Evolutionary conservation across 495 filamentous ascomycete genomes (phyloP).

Genomic region (Neurospora sp.): DNA sequence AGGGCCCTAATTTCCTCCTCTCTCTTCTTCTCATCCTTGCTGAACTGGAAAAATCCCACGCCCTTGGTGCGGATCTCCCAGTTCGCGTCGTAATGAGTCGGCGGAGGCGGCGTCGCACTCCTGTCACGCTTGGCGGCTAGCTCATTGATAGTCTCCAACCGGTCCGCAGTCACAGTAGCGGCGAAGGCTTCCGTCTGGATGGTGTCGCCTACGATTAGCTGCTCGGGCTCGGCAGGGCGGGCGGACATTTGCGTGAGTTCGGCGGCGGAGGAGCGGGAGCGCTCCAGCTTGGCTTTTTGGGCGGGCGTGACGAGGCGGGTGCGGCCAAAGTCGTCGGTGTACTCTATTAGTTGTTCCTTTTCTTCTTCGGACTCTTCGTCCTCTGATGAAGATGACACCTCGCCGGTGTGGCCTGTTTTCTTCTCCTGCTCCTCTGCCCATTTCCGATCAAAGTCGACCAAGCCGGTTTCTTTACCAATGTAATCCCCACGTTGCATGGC

Average conservation of each 20-base stretch:
- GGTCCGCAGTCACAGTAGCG: constrained; percentile 43
- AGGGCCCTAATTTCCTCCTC: constrained; percentile 67
- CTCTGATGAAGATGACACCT: constrained; percentile 28
- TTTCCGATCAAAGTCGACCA: constrained; percentile 91
- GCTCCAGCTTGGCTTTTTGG: constrained; percentile 48
- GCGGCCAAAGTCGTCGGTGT: constrained; percentile 84
- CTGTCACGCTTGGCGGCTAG: constrained; percentile 66
- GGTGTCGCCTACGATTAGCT: constrained; percentile 74
- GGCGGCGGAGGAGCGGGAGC: constrained; percentile 32
- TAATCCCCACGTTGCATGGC: constrained; percentile 70
- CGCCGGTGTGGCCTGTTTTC: constrained; percentile 20
- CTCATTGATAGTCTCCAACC: constrained; percentile 47
- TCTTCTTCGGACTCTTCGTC: constrained; percentile 30
- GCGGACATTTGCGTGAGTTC: constrained; percentile 38
- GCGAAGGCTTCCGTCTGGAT: constrained; percentile 75
- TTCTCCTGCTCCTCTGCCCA: constrained; percentile 60
- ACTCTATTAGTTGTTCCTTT: constrained; percentile 59
- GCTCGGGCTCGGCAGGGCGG: constrained; percentile 50
- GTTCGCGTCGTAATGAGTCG: constrained; percentile 74
- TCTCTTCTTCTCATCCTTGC: constrained; percentile 54
- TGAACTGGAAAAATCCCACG: constrained; percentile 83
- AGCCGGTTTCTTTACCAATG: constrained; percentile 44
- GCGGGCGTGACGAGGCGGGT: constrained; percentile 54
- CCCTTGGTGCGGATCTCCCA: constrained; percentile 79
- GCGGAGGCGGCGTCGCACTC: constrained; percentile 63